Conservation (phyloP, 805 yeast species). For the Pichia nakasei region DNA sequence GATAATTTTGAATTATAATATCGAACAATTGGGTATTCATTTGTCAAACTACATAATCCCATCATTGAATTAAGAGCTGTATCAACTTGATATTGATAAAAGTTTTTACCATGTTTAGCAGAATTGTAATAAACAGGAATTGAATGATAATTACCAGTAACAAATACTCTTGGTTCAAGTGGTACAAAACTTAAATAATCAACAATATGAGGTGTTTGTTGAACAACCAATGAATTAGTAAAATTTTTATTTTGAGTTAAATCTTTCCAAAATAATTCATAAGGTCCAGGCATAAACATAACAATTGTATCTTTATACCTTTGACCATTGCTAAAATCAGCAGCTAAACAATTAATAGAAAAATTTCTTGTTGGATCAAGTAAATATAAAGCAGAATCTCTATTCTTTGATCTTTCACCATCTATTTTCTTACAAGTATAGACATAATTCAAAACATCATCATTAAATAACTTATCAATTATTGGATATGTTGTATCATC, state of each 20-base stretch:
- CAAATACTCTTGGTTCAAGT: conserved; percentile 59
- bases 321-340: conserved; percentile 63
- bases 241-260: conserved; percentile 12
- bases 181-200: conserved; percentile 48
- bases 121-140: conserved; percentile 64
- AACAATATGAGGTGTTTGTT: conserved; percentile 16
- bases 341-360: conserved; percentile 64
- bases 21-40: conserved; percentile 83
- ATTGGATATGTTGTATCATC: conserved; percentile 23
- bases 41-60: conserved; percentile 65
- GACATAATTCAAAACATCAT: conserved; percentile 22
- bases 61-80: conserved; percentile 58
- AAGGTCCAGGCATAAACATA: conserved; percentile 51
- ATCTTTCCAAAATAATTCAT: conserved; percentile 16
- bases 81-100: conserved; percentile 50
- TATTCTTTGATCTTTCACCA: conserved; percentile 22
- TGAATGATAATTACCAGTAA: conserved; percentile 53
- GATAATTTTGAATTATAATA: conserved; percentile 51
- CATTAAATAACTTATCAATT: conserved; percentile 18
- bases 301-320: conserved; percentile 71
- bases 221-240: background rate
- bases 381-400: conserved; percentile 66
- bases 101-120: conserved; percentile 49
- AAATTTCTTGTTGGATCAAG: conserved; percentile 54
- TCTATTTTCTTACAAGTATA: conserved; percentile 25